Conservation (phyloP, 768 basidiomycete genomes). For the Tephrocybe sp. region DNA sequence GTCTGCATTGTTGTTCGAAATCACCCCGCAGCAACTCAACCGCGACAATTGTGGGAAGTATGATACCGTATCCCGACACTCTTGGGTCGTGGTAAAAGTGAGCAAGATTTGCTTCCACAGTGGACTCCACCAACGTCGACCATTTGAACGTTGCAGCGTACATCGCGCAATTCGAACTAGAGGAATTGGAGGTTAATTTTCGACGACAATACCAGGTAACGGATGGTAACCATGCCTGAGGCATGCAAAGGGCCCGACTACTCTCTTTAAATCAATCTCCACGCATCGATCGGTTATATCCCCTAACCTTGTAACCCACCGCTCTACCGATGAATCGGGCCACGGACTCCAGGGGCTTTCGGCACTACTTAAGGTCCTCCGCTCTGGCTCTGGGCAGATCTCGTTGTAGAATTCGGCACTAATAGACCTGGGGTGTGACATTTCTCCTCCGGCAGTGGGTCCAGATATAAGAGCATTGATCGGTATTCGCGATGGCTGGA, state of each 20-base stretch:
- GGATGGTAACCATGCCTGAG: too few species aligned
- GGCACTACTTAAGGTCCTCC: constrained; percentile 29
- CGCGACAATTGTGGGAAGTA: constrained; percentile 9
- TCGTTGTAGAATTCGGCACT: constrained; percentile 44
- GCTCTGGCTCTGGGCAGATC: constrained; percentile 36
- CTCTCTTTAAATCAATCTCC: constrained; percentile 36
- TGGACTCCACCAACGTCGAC: constrained; percentile 16
- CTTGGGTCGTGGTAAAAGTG: not conserved
- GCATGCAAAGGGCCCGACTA: too few species aligned
- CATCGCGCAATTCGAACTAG: constrained; percentile 9
- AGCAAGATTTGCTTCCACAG: constrained; percentile 10
- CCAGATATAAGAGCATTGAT: constrained; percentile 56
- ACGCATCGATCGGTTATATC: constrained; percentile 36
- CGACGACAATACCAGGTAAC: too few species aligned
- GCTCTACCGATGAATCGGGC: constrained; percentile 36
- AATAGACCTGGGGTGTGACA: constrained; percentile 34
- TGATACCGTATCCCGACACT: not conserved
- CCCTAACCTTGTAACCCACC: constrained; percentile 42
- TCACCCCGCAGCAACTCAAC: constrained; percentile 19
- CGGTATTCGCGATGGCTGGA: constrained; percentile 49
- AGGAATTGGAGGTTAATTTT: too few species aligned
- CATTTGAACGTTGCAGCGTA: constrained; percentile 12
- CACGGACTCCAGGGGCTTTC: too few species aligned
- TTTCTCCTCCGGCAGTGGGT: constrained; percentile 47
- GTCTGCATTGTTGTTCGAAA: constrained; percentile 13